These are phyloP conservation scores for Pichia ethanolica DNA, from an alignment of 805 yeast genomes.

Conservation along the genomic window DNA sequence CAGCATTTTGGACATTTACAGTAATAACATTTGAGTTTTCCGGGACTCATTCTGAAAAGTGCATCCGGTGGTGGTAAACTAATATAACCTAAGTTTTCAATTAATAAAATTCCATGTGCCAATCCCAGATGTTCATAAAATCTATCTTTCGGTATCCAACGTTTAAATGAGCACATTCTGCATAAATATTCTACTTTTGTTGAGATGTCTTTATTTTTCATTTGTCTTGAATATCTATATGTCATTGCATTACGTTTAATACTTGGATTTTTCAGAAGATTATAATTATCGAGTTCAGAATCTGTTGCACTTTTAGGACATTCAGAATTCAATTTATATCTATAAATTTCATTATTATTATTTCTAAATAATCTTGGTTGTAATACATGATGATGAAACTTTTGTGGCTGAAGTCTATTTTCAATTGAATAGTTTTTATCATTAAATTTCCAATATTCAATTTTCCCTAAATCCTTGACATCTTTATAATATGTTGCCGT, in stretches of 20 bases:
- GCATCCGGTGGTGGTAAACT: conserved; percentile 16
- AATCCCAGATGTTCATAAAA: conserved; percentile 16
- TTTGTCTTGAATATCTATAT: conserved; percentile 10
- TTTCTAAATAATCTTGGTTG: background rate
- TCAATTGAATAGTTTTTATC: background rate
- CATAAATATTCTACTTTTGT: conserved; percentile 10
- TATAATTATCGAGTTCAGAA: conserved; percentile 1
- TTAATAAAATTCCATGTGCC: conserved; percentile 19
- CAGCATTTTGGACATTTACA: conserved; percentile 19
- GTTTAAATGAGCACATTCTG: conserved; percentile 17
- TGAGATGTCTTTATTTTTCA: background rate
- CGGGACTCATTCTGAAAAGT: conserved; percentile 12
- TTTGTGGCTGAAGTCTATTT: conserved; percentile 13
- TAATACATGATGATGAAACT: conserved; percentile 14
- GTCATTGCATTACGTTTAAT: conserved; percentile 9
- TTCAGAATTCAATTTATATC: background rate
- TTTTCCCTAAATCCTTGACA: background rate
- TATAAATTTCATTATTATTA: background rate
- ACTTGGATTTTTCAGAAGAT: conserved; percentile 1
- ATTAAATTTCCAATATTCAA: conserved; percentile 8
- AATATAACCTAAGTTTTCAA: conserved; percentile 1
- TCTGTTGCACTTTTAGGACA: conserved; percentile 18
- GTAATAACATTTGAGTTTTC: conserved; percentile 16
- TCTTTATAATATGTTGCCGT: background rate
- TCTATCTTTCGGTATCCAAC: conserved; percentile 13